Conservation (phyloP, 1,139 yeast genomes). For the Hyphopichia pseudoburtonii region DNA sequence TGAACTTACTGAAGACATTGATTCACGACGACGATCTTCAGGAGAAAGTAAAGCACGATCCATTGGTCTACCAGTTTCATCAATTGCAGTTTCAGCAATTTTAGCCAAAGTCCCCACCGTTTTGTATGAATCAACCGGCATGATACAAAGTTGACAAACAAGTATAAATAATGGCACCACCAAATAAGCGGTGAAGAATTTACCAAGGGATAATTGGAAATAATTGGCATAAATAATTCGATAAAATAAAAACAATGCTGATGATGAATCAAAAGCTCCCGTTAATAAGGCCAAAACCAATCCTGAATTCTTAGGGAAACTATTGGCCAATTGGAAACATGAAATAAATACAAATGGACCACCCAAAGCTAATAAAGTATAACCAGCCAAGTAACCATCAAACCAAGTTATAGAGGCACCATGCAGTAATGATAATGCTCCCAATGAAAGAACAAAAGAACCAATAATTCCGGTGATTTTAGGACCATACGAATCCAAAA, state of each 20-base stretch:
- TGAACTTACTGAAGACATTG: slow-evolving; percentile 4
- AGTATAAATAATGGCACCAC: slow-evolving; percentile 74
- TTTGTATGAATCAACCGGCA: slow-evolving; percentile 79
- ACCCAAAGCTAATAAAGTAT: slow-evolving; percentile 42
- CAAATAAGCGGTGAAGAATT: slow-evolving; percentile 66
- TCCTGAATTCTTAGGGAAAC: slow-evolving; percentile 45
- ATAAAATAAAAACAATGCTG: slow-evolving; percentile 54
- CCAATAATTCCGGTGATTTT: slow-evolving; percentile 77
- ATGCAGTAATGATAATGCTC: slow-evolving; percentile 48
- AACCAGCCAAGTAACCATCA: slow-evolving; percentile 42
- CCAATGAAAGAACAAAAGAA: slow-evolving; percentile 52
- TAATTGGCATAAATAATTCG: slow-evolving; percentile 57
- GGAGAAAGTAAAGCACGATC: slow-evolving; percentile 39
- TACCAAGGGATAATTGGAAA: slow-evolving; percentile 32
- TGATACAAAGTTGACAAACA: slow-evolving; percentile 66
- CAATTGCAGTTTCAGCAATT: slow-evolving; percentile 67
- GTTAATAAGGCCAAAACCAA: slow-evolving; percentile 41
- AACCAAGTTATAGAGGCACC: slow-evolving; percentile 25
- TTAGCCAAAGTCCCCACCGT: slow-evolving; percentile 67
- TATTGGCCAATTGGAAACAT: slow-evolving; percentile 46
- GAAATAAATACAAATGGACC: slow-evolving; percentile 50
- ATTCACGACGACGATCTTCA: slow-evolving; percentile 26
- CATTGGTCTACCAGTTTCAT: slow-evolving; percentile 57
- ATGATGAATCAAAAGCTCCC: slow-evolving; percentile 44
- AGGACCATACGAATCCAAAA: slow-evolving; percentile 80